These are phyloP conservation scores for Spinacia oleracea DNA, from an alignment of 179 eudicot species.

Conservation along the genomic window DNA sequence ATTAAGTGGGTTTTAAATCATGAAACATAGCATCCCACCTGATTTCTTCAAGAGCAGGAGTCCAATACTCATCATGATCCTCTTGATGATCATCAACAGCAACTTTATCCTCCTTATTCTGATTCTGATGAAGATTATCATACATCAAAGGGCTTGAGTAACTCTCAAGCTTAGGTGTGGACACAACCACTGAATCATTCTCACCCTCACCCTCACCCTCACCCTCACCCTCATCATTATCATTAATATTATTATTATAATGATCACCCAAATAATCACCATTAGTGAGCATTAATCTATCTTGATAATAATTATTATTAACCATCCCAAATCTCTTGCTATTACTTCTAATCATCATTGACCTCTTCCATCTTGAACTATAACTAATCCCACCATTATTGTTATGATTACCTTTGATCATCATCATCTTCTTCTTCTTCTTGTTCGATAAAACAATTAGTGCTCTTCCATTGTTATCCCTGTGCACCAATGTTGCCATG, in stretches of 20 bases:
- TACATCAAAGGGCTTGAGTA: constrained; percentile 62
- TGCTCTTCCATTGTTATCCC: constrained; percentile 44
- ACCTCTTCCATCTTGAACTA: constrained; percentile 61
- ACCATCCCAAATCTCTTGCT: constrained; percentile 40
- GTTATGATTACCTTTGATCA: constrained; percentile 14
- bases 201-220: constrained; percentile 7
- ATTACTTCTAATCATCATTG: constrained; percentile 60
- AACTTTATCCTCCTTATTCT: constrained; percentile 33
- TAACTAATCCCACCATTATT: constrained; percentile 31
- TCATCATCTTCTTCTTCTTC: constrained; percentile 22
- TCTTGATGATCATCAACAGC: constrained; percentile 36
- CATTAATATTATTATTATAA: constrained; percentile 26
- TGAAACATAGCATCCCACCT: constrained; percentile 98
- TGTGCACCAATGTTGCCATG: constrained; percentile 45
- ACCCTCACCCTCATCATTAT: too few species aligned
- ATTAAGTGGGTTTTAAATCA: constrained; percentile 74
- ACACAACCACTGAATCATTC: constrained; percentile 38
- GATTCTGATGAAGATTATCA: constrained; percentile 44
- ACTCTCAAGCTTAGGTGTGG: constrained; percentile 50
- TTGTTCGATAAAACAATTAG: constrained; percentile 51
- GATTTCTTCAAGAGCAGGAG: constrained; percentile 69
- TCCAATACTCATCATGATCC: constrained; percentile 52
- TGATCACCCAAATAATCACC: constrained; percentile 36
- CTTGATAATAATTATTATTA: constrained; percentile 32
- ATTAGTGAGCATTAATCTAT: constrained; percentile 56